phyloP scores from a whole-genome alignment of 2,329 filamentous ascomycete species.

The Xylaria sp. region DNA sequence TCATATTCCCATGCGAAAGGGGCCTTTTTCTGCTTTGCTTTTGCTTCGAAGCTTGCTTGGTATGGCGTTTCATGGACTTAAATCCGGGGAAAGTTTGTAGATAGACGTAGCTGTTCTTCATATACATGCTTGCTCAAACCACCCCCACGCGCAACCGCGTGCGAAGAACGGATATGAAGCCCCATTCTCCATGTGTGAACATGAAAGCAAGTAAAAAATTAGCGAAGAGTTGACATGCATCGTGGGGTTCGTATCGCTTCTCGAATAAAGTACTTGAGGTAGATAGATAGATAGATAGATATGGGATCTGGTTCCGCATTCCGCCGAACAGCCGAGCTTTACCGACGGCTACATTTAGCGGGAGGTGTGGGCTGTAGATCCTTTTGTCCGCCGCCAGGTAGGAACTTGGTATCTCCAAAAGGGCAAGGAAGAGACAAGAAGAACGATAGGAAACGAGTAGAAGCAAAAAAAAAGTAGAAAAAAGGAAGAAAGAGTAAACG shows the following conservation, averaged over 20 bases:
- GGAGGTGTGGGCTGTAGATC: background rate
- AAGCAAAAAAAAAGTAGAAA: background rate
- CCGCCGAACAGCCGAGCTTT: slow-evolving; percentile 33
- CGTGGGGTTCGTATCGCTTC: slow-evolving; percentile 3
- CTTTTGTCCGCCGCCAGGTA: slow-evolving; percentile 8
- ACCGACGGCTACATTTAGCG: slow-evolving; percentile 14
- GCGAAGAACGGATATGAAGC: background rate
- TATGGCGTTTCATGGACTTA: slow-evolving; percentile 17
- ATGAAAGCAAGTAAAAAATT: background rate
- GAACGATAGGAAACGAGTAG: background rate
- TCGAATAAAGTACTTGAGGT: background rate
- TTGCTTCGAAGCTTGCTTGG: background rate
- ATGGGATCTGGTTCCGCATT: slow-evolving; percentile 14
- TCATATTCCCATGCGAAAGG: slow-evolving; percentile 20
- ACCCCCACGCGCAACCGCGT: background rate
- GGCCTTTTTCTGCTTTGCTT: slow-evolving; percentile 6
- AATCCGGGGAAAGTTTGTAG: background rate
- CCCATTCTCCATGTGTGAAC: background rate
- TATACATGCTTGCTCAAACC: slow-evolving; percentile 11
- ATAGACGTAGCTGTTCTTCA: background rate
- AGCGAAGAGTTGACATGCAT: background rate
- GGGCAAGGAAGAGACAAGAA: background rate
- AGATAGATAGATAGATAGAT: background rate
- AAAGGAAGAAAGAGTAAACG: background rate
- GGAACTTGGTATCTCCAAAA: background rate